phyloP scores from a whole-genome alignment of 1,139 yeast genomes.

The Protomyces inundatus region DNA sequence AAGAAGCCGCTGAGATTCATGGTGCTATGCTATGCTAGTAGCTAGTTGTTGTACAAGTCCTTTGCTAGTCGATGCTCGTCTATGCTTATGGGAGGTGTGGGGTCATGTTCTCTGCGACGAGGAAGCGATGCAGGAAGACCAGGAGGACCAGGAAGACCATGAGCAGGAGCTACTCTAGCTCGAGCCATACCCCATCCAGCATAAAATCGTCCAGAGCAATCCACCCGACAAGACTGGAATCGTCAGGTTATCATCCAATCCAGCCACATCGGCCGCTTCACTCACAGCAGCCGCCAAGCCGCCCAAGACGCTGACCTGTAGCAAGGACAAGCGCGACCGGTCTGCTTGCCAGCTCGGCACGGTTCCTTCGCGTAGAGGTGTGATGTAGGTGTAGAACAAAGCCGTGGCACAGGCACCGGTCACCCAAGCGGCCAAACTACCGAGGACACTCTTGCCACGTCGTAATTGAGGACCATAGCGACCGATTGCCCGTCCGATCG shows the following conservation, averaged over 20 bases:
- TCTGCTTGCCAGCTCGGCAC: conserved; percentile 57
- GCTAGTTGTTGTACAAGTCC: too few species aligned
- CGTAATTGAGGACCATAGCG: conserved; percentile 73
- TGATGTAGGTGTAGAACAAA: conserved; percentile 66
- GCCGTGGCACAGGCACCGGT: conserved; percentile 66
- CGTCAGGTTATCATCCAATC: conserved; percentile 86
- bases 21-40: background rate
- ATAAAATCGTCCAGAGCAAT: conserved; percentile 50
- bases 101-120: too few species aligned
- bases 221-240: conserved; percentile 79
- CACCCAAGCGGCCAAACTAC: conserved; percentile 74
- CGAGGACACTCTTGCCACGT: conserved; percentile 76
- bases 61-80: too few species aligned
- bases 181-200: conserved; percentile 17
- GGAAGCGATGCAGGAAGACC: too few species aligned
- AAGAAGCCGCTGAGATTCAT: conserved; percentile 17
- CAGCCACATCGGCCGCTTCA: conserved; percentile 69
- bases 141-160: too few species aligned
- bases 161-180: too few species aligned
- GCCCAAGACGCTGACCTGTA: conserved; percentile 52
- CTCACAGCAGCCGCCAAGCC: conserved; percentile 82
- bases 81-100: too few species aligned
- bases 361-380: conserved; percentile 48
- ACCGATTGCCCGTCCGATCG: conserved; percentile 81
- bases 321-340: conserved; percentile 53